Evolutionary conservation across 2,329 filamentous ascomycete genomes (phyloP), one percentile per base, ranked within the genome.

Genomic region (Xylaria polymorpha): DNA sequence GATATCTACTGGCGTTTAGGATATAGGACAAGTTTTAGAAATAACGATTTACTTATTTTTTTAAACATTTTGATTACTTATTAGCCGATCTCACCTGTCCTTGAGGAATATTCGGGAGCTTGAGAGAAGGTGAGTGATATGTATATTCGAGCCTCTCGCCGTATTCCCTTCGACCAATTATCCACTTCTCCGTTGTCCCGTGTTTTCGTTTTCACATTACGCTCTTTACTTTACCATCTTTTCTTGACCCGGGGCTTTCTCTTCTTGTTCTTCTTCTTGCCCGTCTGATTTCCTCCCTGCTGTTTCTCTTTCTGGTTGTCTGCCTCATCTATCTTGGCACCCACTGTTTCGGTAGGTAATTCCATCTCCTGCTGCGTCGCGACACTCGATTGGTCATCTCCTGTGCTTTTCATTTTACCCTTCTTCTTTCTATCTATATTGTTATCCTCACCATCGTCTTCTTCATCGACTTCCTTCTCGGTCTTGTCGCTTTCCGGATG

Each of bases 1-100:
- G 48, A 53, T 61, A 67, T 48, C 61, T 67, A 61, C 62, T n/a
- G 55, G 48, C 57, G 51, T 43, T 64, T 62, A 69, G 62, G 62
- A 44, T 18, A 64, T 53, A 64, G 41, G 51, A 29, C 51, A 65
- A 44, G 62, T 20, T 15, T 66, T 64, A 66, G 59, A 62, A 41
- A 55, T 43, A 58, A 56, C 51, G 51, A 56, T 37, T 56, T 56
- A 56, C n/a, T 37, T 39, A 15, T 22, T 44, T 50, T 22, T 29
- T 29, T 4, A 29, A 29, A 55, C 4, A n/a, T 56, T 55, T 39
- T 15, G 32, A 25, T 60, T 43, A 25, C 8, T 8, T 35, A 22
- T 43, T 37, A 18, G n/a, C 37, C 39, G 18, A 14, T 43, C 12
- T 15, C n/a, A 35, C 48, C 15, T 48, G 25, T 18, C 22, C 7